Evolutionary conservation across 225 moss, liverwort and hornwort species (phyloP).

Genomic region (Marchantia paleacea): DNA sequence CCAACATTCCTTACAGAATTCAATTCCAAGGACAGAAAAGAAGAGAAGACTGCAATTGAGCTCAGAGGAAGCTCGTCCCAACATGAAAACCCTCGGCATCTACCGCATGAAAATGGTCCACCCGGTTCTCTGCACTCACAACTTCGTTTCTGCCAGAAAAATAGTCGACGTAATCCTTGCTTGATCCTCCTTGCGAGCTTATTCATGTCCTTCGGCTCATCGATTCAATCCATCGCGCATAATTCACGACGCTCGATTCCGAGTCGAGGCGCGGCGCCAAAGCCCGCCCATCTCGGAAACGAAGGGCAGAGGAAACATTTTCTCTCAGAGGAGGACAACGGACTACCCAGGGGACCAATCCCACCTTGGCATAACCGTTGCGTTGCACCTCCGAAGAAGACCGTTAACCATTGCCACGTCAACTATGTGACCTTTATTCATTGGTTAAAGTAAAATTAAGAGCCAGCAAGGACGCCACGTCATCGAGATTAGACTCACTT

Average conservation of each 20-base stretch:
- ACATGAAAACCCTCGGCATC: background rate
- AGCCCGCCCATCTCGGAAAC: background rate
- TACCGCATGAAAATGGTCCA: background rate
- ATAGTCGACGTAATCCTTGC: constrained; percentile 18
- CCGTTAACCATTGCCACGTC: constrained; percentile 19
- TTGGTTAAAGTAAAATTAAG: no score
- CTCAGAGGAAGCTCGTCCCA: background rate
- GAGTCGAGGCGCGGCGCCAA: background rate
- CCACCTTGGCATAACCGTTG: constrained; percentile 12
- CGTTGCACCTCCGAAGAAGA: background rate
- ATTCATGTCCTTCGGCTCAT: constrained; percentile 8
- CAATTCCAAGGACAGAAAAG: background rate
- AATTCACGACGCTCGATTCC: background rate
- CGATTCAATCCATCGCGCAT: background rate
- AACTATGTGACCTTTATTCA: background rate
- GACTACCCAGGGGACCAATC: constrained; percentile 7
- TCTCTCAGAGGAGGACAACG: constrained; percentile 12
- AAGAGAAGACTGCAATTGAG: background rate
- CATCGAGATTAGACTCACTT: no score
- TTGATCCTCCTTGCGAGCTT: constrained; percentile 18
- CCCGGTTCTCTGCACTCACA: constrained; percentile 23
- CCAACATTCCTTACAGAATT: no score
- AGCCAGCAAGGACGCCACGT: no score
- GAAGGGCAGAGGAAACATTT: background rate
- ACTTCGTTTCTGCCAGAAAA: constrained; percentile 12